Evolutionary conservation across 148 eudicot species (phyloP).

Genomic region (Mesembryanthemum crystallinum): DNA sequence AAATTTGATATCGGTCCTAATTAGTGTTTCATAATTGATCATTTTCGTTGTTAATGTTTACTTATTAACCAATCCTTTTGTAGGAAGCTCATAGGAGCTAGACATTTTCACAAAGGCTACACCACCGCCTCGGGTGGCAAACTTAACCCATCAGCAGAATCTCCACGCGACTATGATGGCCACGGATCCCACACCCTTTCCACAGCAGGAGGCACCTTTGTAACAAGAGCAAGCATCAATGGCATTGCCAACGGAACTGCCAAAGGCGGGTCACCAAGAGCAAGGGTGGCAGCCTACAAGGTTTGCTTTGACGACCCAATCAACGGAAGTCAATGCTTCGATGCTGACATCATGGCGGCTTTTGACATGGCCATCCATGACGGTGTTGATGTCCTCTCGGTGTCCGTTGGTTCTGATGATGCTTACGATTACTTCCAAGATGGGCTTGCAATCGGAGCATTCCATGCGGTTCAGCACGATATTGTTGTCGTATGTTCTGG

Average conservation of each 20-base stretch:
- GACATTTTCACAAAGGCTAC: slow-evolving; percentile 49
- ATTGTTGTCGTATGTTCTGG: slow-evolving; percentile 60
- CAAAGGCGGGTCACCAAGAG: slow-evolving; percentile 74
- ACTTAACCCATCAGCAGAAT: slow-evolving; percentile 4
- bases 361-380: slow-evolving; percentile 62
- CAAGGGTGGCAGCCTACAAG: slow-evolving; percentile 72
- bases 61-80: too few species aligned
- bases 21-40: too few species aligned
- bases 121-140: not conserved
- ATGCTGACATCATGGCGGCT: slow-evolving; percentile 51
- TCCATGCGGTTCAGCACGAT: slow-evolving; percentile 54
- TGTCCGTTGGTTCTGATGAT: slow-evolving; percentile 51
- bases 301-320: slow-evolving; percentile 51
- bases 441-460: slow-evolving; percentile 44
- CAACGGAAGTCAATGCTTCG: slow-evolving; percentile 33
- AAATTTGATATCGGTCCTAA: too few species aligned
- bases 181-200: slow-evolving; percentile 82
- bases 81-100: slow-evolving; percentile 76
- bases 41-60: too few species aligned
- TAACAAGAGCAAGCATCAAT: slow-evolving; percentile 39
- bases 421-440: slow-evolving; percentile 38
- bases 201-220: slow-evolving; percentile 66
- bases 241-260: slow-evolving; percentile 51
- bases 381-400: slow-evolving; percentile 60
- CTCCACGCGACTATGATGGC: slow-evolving; percentile 54